Percentiles rank a stretch among this genome's conserved stretches.
Conservation (phyloP, 2,329 filamentous ascomycete genomes). For the Sclerotiophoma versabilis region DNA sequence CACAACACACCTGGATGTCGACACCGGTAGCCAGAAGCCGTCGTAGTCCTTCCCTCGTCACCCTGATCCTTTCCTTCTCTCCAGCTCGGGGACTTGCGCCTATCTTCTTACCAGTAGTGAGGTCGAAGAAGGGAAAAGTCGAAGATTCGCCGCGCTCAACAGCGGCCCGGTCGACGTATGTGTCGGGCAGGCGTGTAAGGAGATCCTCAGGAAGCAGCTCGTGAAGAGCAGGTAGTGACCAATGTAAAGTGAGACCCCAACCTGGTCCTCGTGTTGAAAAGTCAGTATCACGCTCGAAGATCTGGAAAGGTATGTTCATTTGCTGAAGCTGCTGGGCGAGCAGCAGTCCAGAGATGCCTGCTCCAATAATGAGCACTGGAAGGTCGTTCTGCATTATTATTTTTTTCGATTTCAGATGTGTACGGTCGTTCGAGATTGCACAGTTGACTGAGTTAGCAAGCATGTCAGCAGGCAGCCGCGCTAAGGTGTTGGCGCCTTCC, state of each 20-base stretch:
- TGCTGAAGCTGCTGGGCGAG: conserved; percentile 33
- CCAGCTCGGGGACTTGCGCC: conserved; percentile 4
- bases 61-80: conserved; percentile 13
- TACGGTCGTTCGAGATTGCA: not conserved
- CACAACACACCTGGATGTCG: conserved; percentile 10
- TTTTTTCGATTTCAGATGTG: not conserved
- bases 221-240: conserved; percentile 19
- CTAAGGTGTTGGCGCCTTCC: conserved; percentile 6
- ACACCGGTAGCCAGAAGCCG: conserved; percentile 15
- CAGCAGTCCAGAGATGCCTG: conserved; percentile 30
- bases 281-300: conserved; percentile 33
- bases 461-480: conserved; percentile 10
- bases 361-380: conserved; percentile 33
- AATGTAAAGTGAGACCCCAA: conserved; percentile 30
- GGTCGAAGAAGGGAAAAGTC: conserved; percentile 22
- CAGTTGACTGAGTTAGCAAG: not conserved
- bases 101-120: conserved; percentile 19
- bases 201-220: conserved; percentile 14
- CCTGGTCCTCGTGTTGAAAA: conserved; percentile 20
- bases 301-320: conserved; percentile 24
- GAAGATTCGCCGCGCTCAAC: conserved; percentile 18
- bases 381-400: conserved; percentile 3
- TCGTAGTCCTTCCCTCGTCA: conserved; percentile 16
- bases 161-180: conserved; percentile 20
- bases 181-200: conserved; percentile 8